Evolutionary conservation across 78 protist species (phyloP).

Genomic region (Diacronema lutheri): DNA sequence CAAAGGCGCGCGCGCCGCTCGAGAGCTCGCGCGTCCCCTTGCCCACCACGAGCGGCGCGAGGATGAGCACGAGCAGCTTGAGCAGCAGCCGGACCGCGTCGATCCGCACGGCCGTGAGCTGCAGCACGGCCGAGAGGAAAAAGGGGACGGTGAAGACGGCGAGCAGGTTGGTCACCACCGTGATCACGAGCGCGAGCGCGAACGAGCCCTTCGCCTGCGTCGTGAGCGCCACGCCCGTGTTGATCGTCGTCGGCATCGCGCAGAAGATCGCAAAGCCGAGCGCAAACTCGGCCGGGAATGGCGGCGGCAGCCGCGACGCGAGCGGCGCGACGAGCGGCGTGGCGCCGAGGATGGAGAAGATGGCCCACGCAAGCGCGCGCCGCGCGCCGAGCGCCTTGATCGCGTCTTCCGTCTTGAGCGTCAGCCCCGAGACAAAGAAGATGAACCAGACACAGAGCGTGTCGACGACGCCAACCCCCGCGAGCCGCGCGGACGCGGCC

Average conservation of each 20-base stretch:
- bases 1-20: background rate
- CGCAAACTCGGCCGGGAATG: background rate
- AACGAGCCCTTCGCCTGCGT: background rate
- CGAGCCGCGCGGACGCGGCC: background rate
- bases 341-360: background rate
- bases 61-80: background rate
- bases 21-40: background rate
- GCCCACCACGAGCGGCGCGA: background rate
- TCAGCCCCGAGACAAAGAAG: background rate
- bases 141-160: conserved; percentile 7
- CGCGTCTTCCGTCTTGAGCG: conserved; percentile 14
- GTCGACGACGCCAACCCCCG: background rate
- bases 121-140: background rate
- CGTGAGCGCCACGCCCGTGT: conserved; percentile 11
- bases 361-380: background rate
- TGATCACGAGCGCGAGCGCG: conserved; percentile 8
- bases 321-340: background rate
- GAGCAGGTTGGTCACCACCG: background rate
- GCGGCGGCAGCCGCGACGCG: too few species aligned
- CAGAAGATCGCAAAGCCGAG: conserved; percentile 8
- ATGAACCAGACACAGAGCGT: background rate
- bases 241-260: conserved; percentile 2
- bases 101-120: background rate
- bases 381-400: background rate
- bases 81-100: background rate